Percentiles rank a stretch among this genome's conserved stretches.
These are phyloP conservation scores for Rhizoctonia solani DNA, from an alignment of 1,284 basidiomycete species.

Conservation along the genomic window DNA sequence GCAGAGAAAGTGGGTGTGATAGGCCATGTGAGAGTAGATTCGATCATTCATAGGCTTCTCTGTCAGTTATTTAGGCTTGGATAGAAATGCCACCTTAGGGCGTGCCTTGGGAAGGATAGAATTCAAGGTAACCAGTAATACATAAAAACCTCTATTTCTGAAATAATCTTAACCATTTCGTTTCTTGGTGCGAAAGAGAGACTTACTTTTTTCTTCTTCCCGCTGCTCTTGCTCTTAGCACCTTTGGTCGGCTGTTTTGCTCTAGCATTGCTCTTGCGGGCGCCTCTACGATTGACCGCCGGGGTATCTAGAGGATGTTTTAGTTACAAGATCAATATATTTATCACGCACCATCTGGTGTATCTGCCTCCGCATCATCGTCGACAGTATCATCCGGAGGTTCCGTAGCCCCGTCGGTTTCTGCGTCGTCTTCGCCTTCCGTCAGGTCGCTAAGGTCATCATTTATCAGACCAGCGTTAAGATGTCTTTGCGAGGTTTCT, in stretches of 20 bases:
- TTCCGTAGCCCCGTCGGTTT: slow-evolving; percentile 38
- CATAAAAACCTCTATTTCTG: slow-evolving; percentile 16
- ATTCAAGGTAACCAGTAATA: too few species aligned
- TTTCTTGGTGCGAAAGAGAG: neutral
- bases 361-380: slow-evolving; percentile 25
- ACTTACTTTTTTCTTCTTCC: slow-evolving; percentile 26
- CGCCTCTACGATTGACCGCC: slow-evolving; percentile 9
- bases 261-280: slow-evolving; percentile 7
- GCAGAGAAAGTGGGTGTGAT: too few species aligned
- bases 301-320: neutral
- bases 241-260: slow-evolving; percentile 5
- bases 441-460: slow-evolving; percentile 36
- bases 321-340: neutral
- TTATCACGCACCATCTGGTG: slow-evolving; percentile 35
- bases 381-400: slow-evolving; percentile 18
- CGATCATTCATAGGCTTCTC: too few species aligned
- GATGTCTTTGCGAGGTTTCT: slow-evolving; percentile 29
- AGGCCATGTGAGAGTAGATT: too few species aligned
- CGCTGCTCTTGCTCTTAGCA: neutral
- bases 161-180: neutral
- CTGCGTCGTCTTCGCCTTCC: slow-evolving; percentile 38
- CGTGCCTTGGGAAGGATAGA: too few species aligned
- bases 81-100: too few species aligned
- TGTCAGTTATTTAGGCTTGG: neutral
- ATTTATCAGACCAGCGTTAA: slow-evolving; percentile 28